Base-by-base conservation (phyloP, 257 asterid species). In the Lantana camara region DNA sequence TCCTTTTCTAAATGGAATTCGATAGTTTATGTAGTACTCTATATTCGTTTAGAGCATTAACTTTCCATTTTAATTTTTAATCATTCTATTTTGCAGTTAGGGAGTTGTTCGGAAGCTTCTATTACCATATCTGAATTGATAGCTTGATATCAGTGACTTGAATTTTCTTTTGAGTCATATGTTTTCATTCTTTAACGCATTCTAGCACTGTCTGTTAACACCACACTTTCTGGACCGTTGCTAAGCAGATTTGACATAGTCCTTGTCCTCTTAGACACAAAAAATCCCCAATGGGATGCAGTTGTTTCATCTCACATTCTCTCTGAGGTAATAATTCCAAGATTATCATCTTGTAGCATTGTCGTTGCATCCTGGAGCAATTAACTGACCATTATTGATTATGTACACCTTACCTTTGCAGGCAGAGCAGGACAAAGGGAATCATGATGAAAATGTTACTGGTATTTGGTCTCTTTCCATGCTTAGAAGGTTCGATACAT, bases 271-370 rank as follows among this genome's bases (percentile, higher is more conserved):
- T 73, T 90, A 60, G 99, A 93, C 83, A 93, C 96, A 46, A 93
- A 88, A 69, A 94, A 94, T 67, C 96, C 99, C 1, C 84, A 86
- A 53, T 94, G 99, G 99, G 99, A 90, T 78, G 91, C 84, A 63
- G 97, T 90, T 78, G 99, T 90, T 80, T 94, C 99, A 24, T 84
- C 95, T 49, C 97, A 94, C 78, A 94, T 94, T 68, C 99, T 94
- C 57, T 80, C 79, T 19, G 90, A 88, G 96, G 99, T 93, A 77
- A 75, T 71, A 27, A 27, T 27, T 27, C 32, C 46, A 45, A n/a
- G n/a, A n/a, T n/a, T n/a, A n/a, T n/a, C n/a, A n/a, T n/a, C n/a
- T n/a, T n/a, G n/a, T 74, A 68, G 51, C 57, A 29, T 32, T 56
- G 41, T 57, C 45, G 37, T 53, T 72, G 63, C 48, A 42, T 45